phyloP scores from a whole-genome alignment of 768 basidiomycete species.

The Daedaleopsis nitida region DNA sequence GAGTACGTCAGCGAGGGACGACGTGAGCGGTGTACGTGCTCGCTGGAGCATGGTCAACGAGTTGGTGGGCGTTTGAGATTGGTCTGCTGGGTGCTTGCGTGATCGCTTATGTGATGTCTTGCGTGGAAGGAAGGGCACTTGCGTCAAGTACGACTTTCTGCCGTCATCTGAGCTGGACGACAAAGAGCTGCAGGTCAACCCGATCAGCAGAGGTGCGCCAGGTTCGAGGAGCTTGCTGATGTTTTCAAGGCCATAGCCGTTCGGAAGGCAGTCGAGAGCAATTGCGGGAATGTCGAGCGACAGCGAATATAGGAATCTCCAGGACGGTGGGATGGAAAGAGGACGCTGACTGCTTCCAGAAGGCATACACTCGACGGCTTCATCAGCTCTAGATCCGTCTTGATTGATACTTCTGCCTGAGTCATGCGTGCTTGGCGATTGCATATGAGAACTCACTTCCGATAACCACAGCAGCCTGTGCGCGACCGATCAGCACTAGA shows the following conservation, averaged over 20 bases:
- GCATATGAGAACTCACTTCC: background rate
- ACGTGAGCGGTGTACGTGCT: slow-evolving; percentile 21
- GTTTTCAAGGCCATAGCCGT: slow-evolving; percentile 15
- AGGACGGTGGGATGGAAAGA: slow-evolving; percentile 3
- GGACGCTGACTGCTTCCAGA: background rate
- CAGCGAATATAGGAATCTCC: slow-evolving; percentile 15
- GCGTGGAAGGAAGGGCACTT: slow-evolving; percentile 27
- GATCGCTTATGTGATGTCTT: no score
- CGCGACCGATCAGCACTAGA: background rate
- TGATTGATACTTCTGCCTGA: no score
- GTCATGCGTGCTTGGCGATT: background rate
- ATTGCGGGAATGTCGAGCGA: slow-evolving; percentile 7
- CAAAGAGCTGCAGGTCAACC: slow-evolving; percentile 22
- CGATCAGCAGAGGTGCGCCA: slow-evolving; percentile 17
- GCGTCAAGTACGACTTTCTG: slow-evolving; percentile 13
- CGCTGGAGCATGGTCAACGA: background rate
- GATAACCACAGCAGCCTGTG: no score
- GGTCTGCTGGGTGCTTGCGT: background rate
- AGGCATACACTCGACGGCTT: no score
- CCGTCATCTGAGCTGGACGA: background rate
- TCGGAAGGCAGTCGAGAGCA: slow-evolving; percentile 20
- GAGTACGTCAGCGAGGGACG: slow-evolving; percentile 19
- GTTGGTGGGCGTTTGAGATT: background rate
- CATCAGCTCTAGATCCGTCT: no score
- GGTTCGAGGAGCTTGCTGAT: slow-evolving; percentile 16